Conservation (phyloP, 2,329 filamentous ascomycete genomes). For the Bipolaris victoriae region DNA sequence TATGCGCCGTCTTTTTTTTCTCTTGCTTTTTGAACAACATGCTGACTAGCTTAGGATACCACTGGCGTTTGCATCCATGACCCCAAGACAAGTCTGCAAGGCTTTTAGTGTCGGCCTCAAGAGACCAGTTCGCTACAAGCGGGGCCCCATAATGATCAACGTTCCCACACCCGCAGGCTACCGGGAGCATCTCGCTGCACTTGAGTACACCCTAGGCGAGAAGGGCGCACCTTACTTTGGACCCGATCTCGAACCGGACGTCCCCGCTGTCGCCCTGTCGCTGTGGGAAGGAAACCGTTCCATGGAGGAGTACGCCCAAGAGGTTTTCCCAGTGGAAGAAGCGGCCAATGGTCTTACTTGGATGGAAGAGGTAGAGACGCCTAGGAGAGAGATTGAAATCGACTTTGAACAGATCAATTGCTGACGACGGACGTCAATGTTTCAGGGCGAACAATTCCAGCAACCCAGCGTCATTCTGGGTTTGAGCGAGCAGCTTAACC, state of each 20-base stretch:
- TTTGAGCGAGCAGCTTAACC: slow-evolving; percentile 43
- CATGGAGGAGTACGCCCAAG: slow-evolving; percentile 91
- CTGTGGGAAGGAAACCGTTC: slow-evolving; percentile 92
- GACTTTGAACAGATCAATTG: slow-evolving; percentile 48
- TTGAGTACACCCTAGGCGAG: slow-evolving; percentile 65
- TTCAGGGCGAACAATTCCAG: slow-evolving; percentile 40
- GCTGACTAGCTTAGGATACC: slow-evolving; percentile 68
- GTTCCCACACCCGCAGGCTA: slow-evolving; percentile 89
- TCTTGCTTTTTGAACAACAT: slow-evolving; percentile 20
- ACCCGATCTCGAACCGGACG: slow-evolving; percentile 63
- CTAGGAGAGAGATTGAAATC: slow-evolving; percentile 43
- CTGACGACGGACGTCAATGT: slow-evolving; percentile 37
- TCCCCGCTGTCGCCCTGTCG: slow-evolving; percentile 75
- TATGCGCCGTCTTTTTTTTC: slow-evolving; percentile 18
- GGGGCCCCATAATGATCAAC: slow-evolving; percentile 79
- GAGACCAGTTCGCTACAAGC: slow-evolving; percentile 77
- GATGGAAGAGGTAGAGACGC: slow-evolving; percentile 69
- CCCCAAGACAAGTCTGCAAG: slow-evolving; percentile 79
- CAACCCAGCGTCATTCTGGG: slow-evolving; percentile 36
- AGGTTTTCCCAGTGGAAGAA: slow-evolving; percentile 94
- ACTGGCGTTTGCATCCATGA: slow-evolving; percentile 87
- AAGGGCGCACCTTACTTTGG: slow-evolving; percentile 67
- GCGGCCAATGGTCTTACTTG: slow-evolving; percentile 91
- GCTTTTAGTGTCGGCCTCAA: slow-evolving; percentile 80
- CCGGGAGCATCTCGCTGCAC: slow-evolving; percentile 77